Base-by-base conservation (phyloP, 345 rosid species). In the Camelina hispida region DNA sequence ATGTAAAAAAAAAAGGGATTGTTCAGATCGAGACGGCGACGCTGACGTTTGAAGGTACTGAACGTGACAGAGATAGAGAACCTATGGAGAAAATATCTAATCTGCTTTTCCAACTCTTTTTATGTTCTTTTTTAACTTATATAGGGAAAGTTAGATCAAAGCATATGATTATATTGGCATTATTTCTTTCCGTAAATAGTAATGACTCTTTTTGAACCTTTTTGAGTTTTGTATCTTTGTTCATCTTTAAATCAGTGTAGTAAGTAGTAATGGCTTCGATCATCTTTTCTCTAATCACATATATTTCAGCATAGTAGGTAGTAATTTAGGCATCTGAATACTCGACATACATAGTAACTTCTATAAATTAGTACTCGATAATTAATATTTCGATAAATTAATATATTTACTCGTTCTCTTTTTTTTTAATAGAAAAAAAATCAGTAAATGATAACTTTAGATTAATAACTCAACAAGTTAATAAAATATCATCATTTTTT, bases 21-120 rank as follows among this genome's bases (percentile, higher is more conserved):
- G 62, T 11, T 40, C 1, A 38, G 48, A 65, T 34, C 25, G 57
- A 43, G 74, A 60, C 28, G 42, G 47, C 34, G 47, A 32, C 7
- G 62, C 73, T 58, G 59, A 23, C 28, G 66, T 58, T 58, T 48
- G 20, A 4, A 46, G 8, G n/a, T 46, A 47, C 67, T 47, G 73
- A 59, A 35, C 6, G 12, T 68, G 68, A 57, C 30, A 66, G 53
- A 59, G 55, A 57, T 20, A 66, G 43, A 58, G 54, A 75, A 67
- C 37, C 66, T 75, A 8, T 7, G 2, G 2, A 9, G 7, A 66
- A 66, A 75, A 75, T 67, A 68, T 75, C 68, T 75, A 38, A 59
- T 48, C 62, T 74, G 14, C 23, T 47, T 65, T 73, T 42, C 5
- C 1, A 17, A 12, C 13, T 28, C 62, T 44, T 37, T 14, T 2